Percentiles rank a stretch among this genome's conserved stretches.
Conservation (phyloP, 139 green algal genomes). For the Chlorella vulgaris region DNA sequence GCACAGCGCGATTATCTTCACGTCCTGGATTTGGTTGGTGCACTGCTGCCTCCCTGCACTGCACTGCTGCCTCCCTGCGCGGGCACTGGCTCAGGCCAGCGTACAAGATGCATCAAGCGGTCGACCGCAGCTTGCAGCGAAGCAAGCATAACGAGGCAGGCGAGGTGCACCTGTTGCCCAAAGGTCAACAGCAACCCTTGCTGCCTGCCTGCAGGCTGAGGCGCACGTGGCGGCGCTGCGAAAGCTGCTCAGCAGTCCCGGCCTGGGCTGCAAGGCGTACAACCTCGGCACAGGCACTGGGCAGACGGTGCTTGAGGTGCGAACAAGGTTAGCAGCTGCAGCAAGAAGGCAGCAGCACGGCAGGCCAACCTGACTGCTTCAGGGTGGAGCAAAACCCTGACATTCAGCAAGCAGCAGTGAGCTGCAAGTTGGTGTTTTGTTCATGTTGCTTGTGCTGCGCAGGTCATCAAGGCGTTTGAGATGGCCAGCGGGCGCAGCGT, state of each 20-base stretch:
- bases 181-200: background rate
- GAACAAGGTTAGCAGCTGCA: too few species aligned
- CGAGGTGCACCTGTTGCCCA: too few species aligned
- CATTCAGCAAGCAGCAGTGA: background rate
- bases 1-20: constrained; percentile 96
- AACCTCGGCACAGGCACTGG: constrained; percentile 95
- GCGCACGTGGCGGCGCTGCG: constrained; percentile 85
- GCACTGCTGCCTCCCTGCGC: too few species aligned
- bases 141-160: too few species aligned
- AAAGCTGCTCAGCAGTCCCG: constrained; percentile 63
- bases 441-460: background rate
- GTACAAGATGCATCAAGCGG: background rate
- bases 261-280: constrained; percentile 76
- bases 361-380: background rate
- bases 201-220: background rate
- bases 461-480: constrained; percentile 79
- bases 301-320: constrained; percentile 95
- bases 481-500: constrained; percentile 78
- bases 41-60: constrained; percentile 63
- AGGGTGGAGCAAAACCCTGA: too few species aligned
- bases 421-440: background rate
- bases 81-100: too few species aligned
- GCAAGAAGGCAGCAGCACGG: background rate
- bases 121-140: background rate
- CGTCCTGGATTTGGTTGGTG: constrained; percentile 83